Conservation (phyloP, 768 basidiomycete species). For the Kwoniella pini region DNA sequence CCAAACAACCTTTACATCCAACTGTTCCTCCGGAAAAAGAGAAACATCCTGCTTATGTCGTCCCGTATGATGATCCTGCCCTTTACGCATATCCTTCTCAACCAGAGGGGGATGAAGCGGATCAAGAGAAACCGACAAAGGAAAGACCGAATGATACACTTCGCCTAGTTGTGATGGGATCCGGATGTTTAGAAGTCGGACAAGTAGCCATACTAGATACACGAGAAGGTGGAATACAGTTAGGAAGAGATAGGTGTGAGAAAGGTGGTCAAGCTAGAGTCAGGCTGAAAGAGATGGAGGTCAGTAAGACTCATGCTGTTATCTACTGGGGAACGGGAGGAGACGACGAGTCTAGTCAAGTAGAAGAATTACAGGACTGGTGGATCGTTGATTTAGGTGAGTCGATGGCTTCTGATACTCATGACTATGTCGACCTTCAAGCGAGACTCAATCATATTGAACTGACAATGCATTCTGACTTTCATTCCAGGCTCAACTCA, state of each 20-base stretch:
- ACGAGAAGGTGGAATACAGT: conserved; percentile 37
- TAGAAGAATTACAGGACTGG: conserved; percentile 36
- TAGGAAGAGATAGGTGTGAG: conserved; percentile 48
- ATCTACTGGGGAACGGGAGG: conserved; percentile 37
- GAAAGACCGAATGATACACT: conserved; percentile 36
- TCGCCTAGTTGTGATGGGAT: conserved; percentile 37
- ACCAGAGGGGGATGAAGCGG: background rate
- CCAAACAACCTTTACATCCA: background rate
- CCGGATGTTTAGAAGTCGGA: conserved; percentile 17
- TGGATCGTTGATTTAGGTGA: conserved; percentile 52
- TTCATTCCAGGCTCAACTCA: conserved; percentile 47
- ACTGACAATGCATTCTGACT: background rate
- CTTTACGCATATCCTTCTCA: conserved; percentile 23
- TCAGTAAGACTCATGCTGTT: conserved; percentile 50
- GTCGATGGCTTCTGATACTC: too few species aligned
- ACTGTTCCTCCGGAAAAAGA: background rate
- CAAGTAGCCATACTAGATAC: conserved; percentile 44
- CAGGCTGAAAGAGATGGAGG: conserved; percentile 46
- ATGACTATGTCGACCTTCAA: too few species aligned
- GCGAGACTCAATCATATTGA: too few species aligned
- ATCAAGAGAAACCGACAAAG: background rate
- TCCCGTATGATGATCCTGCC: conserved; percentile 29
- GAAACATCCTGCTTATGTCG: conserved; percentile 28
- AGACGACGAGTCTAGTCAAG: too few species aligned
- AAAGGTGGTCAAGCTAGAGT: conserved; percentile 33